Percentiles rank a stretch among this genome's conserved stretches.
Evolutionary conservation across 495 filamentous ascomycete species (phyloP).

Genomic region (Parathielavia appendiculata): DNA sequence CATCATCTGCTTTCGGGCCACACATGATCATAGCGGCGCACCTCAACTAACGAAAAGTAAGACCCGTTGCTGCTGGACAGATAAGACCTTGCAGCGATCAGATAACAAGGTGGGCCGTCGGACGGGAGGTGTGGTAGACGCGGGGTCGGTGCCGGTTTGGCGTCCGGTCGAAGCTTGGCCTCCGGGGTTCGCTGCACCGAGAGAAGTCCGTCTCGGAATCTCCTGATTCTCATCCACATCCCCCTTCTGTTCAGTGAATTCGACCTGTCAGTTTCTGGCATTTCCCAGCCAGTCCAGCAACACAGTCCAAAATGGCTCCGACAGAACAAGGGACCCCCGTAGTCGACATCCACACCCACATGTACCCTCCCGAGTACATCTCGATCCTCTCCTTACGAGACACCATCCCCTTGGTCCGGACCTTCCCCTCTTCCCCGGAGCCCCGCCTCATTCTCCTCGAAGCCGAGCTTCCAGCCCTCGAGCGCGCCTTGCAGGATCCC

Average conservation of each 20-base stretch:
- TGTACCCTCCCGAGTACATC: conserved; percentile 85
- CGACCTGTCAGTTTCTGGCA: not conserved
- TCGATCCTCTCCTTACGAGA: conserved; percentile 68
- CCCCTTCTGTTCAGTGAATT: not conserved
- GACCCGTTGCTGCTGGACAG: too few species aligned
- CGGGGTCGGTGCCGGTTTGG: conserved; percentile 8
- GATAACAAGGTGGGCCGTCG: conserved; percentile 2
- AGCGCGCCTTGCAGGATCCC: conserved; percentile 36
- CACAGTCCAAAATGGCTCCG: not conserved
- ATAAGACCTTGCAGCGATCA: conserved; percentile 9
- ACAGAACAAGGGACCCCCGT: conserved; percentile 24
- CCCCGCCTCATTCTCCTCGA: conserved; percentile 79
- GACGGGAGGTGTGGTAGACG: conserved; percentile 6
- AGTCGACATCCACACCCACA: conserved; percentile 92
- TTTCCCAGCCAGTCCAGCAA: not conserved
- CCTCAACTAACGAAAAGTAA: too few species aligned
- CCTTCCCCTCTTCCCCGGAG: conserved; percentile 51
- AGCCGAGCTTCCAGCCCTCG: conserved; percentile 55
- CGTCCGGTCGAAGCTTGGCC: not conserved
- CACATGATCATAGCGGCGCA: too few species aligned
- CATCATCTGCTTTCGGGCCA: too few species aligned
- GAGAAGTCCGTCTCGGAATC: not conserved
- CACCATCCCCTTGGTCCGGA: conserved; percentile 75
- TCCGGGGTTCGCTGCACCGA: not conserved
- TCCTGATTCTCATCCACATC: not conserved